Base-by-base conservation (phyloP, 805 yeast species). In the Wickerhamomyces rabaulensis region DNA sequence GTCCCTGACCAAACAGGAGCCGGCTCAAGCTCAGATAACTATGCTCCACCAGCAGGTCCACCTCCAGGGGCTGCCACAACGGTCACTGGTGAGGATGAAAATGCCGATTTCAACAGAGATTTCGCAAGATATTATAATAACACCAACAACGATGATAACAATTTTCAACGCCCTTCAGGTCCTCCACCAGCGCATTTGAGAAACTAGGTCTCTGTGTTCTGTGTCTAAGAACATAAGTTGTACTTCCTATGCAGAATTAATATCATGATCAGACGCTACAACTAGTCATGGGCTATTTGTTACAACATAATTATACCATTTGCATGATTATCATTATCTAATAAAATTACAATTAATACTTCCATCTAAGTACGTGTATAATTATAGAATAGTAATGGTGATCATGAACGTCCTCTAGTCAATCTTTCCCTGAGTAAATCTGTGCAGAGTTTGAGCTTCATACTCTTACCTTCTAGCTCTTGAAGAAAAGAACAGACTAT, bases 1-100 rank as follows among this genome's bases (percentile, higher is more conserved):
- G 57, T 59, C 3, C 58, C 58, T 3, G 61, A 59, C 36, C 52
- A 52, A 17, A 56, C 60, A 3, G 61, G 62, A 1, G 43, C 51
- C 29, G 46, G 43, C 17, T 33, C 36, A 2, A 33, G 36, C 12
- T 16, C 19, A 16, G 9, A 10, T 16, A 16, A 33, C 20, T 33
- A 33, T 33, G 22, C 23, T 3, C 22, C 46, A 38, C 33, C 47
- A 22, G 20, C 29, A 13, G 22, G 27, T 17, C 20, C 36, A 16
- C 45, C 45, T 20, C 46, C 45, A 7, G 53, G 51, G 6, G 40
- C 33, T 10, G 45, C 42, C n/a, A 48, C 33, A 6, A 12, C 33
- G 16, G 16, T 20, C 7, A 42, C 57, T n/a, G 54, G 51, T 9
- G 42, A 49, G 9, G 44, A 54, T 41, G 54, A 54, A 17, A 20